Evolutionary conservation across 2,329 filamentous ascomycete genomes (phyloP).

Genomic region (Trichophyton mentagrophytes): DNA sequence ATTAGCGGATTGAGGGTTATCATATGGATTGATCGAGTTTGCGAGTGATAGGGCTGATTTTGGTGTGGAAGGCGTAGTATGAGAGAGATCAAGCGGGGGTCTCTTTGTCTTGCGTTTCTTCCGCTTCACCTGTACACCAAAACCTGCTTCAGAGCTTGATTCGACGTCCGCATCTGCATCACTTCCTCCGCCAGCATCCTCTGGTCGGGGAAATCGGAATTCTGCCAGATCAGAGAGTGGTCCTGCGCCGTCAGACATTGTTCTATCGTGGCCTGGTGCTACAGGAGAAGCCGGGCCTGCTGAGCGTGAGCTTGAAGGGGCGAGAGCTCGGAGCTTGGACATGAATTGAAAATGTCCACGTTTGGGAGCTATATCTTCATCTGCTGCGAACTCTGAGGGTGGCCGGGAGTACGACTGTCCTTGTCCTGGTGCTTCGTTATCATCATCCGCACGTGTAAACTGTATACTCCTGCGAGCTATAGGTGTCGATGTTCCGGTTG

Average conservation of each 20-base stretch:
- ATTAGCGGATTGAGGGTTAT: slow-evolving; percentile 27
- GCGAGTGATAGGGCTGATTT: slow-evolving; percentile 39
- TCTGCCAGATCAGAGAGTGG: slow-evolving; percentile 39
- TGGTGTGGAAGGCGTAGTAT: slow-evolving; percentile 57
- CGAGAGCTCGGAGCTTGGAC: slow-evolving; percentile 63
- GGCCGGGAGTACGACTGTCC: slow-evolving; percentile 42
- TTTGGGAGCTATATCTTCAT: slow-evolving; percentile 48
- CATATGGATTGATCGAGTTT: slow-evolving; percentile 28
- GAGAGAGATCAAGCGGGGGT: slow-evolving; percentile 42
- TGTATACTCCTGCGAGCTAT: slow-evolving; percentile 57
- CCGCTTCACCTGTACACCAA: slow-evolving; percentile 41
- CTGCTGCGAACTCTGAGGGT: slow-evolving; percentile 45
- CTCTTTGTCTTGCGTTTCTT: slow-evolving; percentile 53
- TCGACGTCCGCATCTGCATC: slow-evolving; percentile 71
- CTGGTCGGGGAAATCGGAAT: slow-evolving; percentile 41
- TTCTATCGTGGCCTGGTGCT: slow-evolving; percentile 26
- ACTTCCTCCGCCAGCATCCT: slow-evolving; percentile 43
- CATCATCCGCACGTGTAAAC: slow-evolving; percentile 49
- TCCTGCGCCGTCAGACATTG: slow-evolving; percentile 28
- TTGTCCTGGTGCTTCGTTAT: slow-evolving; percentile 35
- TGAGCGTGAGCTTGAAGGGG: slow-evolving; percentile 41
- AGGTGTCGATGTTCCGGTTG: slow-evolving; percentile 25
- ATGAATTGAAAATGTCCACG: slow-evolving; percentile 53
- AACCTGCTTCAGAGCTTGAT: slow-evolving; percentile 67
- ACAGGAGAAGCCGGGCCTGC: slow-evolving; percentile 36